Evolutionary conservation across 257 asterid species (phyloP).

Genomic region (Rauvolfia tetraphylla): DNA sequence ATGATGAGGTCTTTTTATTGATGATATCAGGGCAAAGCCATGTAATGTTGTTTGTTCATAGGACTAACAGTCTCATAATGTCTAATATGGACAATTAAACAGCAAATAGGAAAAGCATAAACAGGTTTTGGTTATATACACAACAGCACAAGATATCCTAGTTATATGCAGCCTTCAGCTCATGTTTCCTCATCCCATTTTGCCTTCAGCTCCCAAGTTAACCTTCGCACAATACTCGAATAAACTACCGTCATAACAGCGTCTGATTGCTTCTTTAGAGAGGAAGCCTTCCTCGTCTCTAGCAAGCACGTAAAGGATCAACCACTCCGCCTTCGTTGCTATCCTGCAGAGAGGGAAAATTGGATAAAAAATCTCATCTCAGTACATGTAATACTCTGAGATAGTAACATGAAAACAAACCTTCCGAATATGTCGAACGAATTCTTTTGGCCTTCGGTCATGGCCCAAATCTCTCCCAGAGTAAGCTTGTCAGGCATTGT

Average conservation of each 20-base stretch:
- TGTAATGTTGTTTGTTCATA: not conserved
- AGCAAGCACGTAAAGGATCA: conserved; percentile 52
- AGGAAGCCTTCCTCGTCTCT: conserved; percentile 72
- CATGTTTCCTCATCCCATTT: conserved; percentile 17
- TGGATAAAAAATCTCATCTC: too few species aligned
- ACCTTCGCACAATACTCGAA: conserved; percentile 76
- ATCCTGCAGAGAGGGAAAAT: conserved; percentile 33
- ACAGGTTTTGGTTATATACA: not conserved
- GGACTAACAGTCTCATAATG: not conserved
- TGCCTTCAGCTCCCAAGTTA: conserved; percentile 36
- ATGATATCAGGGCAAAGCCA: not conserved
- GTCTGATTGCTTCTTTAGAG: conserved; percentile 77
- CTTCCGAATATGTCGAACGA: conserved; percentile 50
- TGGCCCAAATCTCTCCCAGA: conserved; percentile 59
- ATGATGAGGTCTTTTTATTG: too few species aligned
- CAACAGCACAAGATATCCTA: not conserved
- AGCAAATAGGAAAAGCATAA: too few species aligned
- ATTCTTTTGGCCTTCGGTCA: conserved; percentile 63
- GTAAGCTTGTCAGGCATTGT: conserved; percentile 73
- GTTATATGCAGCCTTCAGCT: not conserved
- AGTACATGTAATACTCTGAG: not conserved
- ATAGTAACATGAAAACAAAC: not conserved
- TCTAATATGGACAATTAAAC: not conserved
- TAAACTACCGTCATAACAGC: conserved; percentile 80
- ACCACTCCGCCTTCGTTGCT: conserved; percentile 68